Percentiles rank a stretch among this genome's conserved stretches.
These are phyloP conservation scores for Iris pallida DNA, from an alignment of 116 monocot genomes.

Conservation along the genomic window DNA sequence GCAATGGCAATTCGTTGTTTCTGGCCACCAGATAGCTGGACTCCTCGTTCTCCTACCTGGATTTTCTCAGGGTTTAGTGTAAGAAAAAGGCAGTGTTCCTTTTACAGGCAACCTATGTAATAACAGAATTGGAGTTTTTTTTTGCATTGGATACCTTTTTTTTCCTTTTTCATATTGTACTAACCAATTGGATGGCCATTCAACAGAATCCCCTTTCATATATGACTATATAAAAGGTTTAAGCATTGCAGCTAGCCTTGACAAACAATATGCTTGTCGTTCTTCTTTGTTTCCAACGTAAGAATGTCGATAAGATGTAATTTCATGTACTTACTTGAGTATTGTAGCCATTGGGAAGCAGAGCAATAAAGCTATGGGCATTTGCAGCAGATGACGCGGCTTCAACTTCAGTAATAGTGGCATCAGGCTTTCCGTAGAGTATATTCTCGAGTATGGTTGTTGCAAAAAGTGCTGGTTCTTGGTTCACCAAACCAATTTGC, in stretches of 20 bases:
- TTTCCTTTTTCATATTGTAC: no score
- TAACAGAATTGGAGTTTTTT: no score
- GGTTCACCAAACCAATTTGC: conserved; percentile 91
- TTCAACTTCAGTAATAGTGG: conserved; percentile 81
- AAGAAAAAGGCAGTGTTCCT: background rate
- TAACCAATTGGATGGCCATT: no score
- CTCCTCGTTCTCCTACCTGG: conserved; percentile 93
- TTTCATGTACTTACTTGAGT: conserved; percentile 51
- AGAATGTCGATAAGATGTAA: no score
- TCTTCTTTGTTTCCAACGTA: no score
- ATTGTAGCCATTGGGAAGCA: conserved; percentile 89
- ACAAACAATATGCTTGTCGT: no score
- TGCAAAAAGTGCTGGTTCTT: conserved; percentile 94
- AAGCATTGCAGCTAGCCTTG: no score
- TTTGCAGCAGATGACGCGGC: conserved; percentile 81
- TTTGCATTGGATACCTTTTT: no score
- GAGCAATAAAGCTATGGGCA: conserved; percentile 85
- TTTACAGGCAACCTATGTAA: background rate
- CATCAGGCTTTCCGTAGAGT: conserved; percentile 90
- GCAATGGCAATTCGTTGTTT: conserved; percentile 98
- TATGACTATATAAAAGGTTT: no score
- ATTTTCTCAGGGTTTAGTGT: background rate
- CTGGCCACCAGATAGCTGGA: conserved; percentile 96
- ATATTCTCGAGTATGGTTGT: conserved; percentile 90
- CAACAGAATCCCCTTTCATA: no score